phyloP scores from a whole-genome alignment of 1,284 basidiomycete genomes.

The Phylloboletellus chloephorus region DNA sequence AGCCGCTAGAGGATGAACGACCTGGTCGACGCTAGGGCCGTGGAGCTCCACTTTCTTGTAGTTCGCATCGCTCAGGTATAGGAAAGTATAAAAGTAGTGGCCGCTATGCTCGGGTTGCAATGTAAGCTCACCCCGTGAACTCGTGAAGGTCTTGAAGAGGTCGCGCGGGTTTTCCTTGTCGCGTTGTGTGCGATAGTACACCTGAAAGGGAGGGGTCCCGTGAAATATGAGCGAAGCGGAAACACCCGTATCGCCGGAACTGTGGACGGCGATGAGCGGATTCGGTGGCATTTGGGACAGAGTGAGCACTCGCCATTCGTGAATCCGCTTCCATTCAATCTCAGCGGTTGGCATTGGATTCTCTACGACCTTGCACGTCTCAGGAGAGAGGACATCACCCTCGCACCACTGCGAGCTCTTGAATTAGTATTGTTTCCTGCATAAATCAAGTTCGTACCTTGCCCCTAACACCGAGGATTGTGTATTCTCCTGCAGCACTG shows the following conservation, averaged over 20 bases:
- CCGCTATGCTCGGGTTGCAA: constrained; percentile 87
- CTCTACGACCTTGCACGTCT: constrained; percentile 69
- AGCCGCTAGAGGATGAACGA: constrained; percentile 82
- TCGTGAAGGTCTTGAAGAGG: constrained; percentile 57
- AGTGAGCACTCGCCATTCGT: constrained; percentile 69
- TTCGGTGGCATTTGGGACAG: constrained; percentile 3
- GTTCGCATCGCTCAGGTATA: constrained; percentile 76
- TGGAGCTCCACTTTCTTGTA: constrained; percentile 72
- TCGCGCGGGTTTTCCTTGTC: constrained; percentile 60
- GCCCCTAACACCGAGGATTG: constrained; percentile 67
- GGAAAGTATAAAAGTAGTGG: constrained; percentile 84
- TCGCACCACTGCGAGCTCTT: constrained; percentile 51
- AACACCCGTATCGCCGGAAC: constrained; percentile 91
- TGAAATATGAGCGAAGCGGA: constrained; percentile 82
- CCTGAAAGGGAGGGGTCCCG: constrained; percentile 85
- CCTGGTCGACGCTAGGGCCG: constrained; percentile 73
- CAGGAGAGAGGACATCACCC: constrained; percentile 79
- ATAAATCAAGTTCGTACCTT: constrained; percentile 35
- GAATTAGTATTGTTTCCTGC: constrained; percentile 1
- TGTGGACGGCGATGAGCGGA: constrained; percentile 32
- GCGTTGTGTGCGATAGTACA: constrained; percentile 74
- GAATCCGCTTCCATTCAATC: constrained; percentile 86
- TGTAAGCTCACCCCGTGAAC: constrained; percentile 78
- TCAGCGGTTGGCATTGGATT: constrained; percentile 74
- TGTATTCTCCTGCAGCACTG: constrained; percentile 76